These are phyloP conservation scores for Didymella segeticola DNA, from an alignment of 2,329 filamentous ascomycete genomes.

Conservation along the genomic window DNA sequence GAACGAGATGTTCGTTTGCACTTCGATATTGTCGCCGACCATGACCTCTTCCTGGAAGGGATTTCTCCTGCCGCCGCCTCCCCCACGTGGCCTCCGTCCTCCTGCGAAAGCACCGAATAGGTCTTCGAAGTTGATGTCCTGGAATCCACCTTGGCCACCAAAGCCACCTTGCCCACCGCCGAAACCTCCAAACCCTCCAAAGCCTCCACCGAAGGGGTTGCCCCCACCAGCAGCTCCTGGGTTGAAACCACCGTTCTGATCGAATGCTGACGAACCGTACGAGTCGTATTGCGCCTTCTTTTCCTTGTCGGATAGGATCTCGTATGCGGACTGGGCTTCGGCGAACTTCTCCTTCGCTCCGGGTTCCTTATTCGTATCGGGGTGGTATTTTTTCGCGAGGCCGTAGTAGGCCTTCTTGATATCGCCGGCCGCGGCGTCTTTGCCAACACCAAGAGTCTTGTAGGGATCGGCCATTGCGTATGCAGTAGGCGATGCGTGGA, in stretches of 20 bases:
- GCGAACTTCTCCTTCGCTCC: constrained; percentile 93
- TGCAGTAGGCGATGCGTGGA: constrained; percentile 61
- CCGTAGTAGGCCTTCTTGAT: constrained; percentile 99
- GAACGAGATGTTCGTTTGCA: constrained; percentile 91
- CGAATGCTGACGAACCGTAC: constrained; percentile 81
- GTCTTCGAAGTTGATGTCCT: constrained; percentile 95
- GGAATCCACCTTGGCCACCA: constrained; percentile 76
- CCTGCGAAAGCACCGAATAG: constrained; percentile 87
- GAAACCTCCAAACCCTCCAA: constrained; percentile 57
- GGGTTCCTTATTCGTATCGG: constrained; percentile 95
- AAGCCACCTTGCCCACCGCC: constrained; percentile 58
- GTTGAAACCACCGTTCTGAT: constrained; percentile 76
- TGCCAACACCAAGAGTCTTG: constrained; percentile 81
- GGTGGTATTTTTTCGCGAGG: constrained; percentile 95
- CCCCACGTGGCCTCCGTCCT: constrained; percentile 56
- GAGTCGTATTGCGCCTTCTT: constrained; percentile 93
- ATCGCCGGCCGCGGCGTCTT: constrained; percentile 79
- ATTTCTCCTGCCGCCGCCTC: constrained; percentile 61
- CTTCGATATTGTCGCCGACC: constrained; percentile 95
- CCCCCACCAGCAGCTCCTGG: constrained; percentile 71
- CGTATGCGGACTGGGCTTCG: constrained; percentile 92
- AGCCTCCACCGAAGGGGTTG: constrained; percentile 66
- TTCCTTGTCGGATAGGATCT: constrained; percentile 88
- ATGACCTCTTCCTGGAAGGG: constrained; percentile 82
- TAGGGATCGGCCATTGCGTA: constrained; percentile 79